Evolutionary conservation across 768 basidiomycete genomes (phyloP), one percentile per base, ranked within the genome.

Genomic region (Boletus eberwhitei): DNA sequence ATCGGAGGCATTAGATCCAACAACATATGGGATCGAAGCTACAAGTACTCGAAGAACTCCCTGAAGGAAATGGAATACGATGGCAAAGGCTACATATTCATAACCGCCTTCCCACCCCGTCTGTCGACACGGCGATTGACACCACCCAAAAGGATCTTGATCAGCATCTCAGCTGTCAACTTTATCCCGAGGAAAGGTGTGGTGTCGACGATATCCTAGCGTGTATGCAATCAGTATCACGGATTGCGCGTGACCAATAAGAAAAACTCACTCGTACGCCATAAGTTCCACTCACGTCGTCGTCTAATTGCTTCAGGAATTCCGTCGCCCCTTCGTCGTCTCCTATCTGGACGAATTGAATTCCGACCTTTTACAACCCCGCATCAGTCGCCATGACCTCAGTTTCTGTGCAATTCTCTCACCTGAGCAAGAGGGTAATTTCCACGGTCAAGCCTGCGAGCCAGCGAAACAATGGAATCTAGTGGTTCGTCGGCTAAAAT

Each of bases 301-400:
- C 79, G 59, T 90, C 88, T 13, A 89, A 73, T 50, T 79, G 71
- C 52, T 74, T 65, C 42, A 83, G 73, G 60, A 65, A 86, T 61
- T 69, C 71, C 3, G 75, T 59, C 42, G 83, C 73, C 55, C 64
- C 42, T 48, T 59, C 35, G 53, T 64, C 60, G 64, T 79, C 66
- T 5, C 88, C 88, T 35, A 90, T 81, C 66, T 90, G 88, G 1
- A 90, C 79, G 48, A 90, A 87, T 58, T 87, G 86, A 26, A 88
- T 79, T 0, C 86, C 84, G 17, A 87, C 73, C 79, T 87, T 64
- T 24, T 55, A 42, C 31, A 64, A 36, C 22, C 4, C 26, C 14
- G 3, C 4, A 16, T 68, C 22, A 57, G 54, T 40, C 12, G 8
- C 39, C n/a, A 16, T 14, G 21, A n/a, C 6, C 14, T 31, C 14